Base-by-base conservation (phyloP, 2,329 filamentous ascomycete genomes). In the Setomelanomma holmii region DNA sequence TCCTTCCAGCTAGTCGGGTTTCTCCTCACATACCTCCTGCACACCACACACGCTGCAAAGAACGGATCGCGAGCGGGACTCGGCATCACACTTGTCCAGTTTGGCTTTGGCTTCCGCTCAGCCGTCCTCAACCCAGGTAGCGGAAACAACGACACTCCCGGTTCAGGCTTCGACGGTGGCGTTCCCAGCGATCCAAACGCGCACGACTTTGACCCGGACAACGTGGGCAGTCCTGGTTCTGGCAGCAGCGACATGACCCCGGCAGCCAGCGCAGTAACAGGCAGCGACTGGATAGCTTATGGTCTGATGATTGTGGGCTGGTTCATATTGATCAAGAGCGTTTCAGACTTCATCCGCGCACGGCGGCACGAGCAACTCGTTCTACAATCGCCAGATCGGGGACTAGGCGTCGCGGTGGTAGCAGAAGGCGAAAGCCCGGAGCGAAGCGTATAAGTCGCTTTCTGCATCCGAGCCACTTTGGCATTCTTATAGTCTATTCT, bases 1-100 rank as follows among this genome's bases (percentile, higher is more conserved):
- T 96, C 93, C 38, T 98, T 99, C 82, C 91, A 96, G 75, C 85
- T 98, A 58, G 91, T 97, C 76, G 95, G 95, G 47, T 99, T 99
- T 82, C 86, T 99, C 23, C 89, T 99, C 67, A 98, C 95, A 22
- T 99, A 99, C 75, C 90, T 99, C 51, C 84, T 99, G 3, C 95
- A 99, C 82, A 98, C 95, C 23, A 96, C 93, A 6, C 95, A 99
- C 75, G 95, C 95, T 4, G 95, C 95, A 66, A 99, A 99, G 79
- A 96, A 99, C 73, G 95, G 95, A 43, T 96, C 93, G 40, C 89
- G 91, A 68, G 93, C 93, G 45, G 95, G 95, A 47, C 87, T 99
- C 44, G 95, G 95, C 55, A 91, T 99, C 64, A 97, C 93, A 0
- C 84, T 99, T 10, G 92, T 99, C 41, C 93, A 98, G 74, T 98